Evolutionary conservation across 2,329 filamentous ascomycete species (phyloP).

Genomic region (Neocatenulostroma microsporum): DNA sequence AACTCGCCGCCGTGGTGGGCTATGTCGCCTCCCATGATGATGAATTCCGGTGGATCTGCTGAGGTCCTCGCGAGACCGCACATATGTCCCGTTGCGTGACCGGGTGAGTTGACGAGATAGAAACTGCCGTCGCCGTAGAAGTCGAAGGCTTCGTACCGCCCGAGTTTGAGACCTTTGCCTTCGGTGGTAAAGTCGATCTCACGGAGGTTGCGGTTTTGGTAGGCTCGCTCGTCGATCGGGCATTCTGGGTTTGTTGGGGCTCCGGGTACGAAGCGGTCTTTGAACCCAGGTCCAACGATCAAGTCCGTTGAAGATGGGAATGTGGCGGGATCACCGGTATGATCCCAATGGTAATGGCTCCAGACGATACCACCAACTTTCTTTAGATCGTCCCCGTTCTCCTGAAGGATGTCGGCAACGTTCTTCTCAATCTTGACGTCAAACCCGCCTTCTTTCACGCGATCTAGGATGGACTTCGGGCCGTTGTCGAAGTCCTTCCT

Average conservation of each 20-base stretch:
- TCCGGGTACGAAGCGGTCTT: constrained; percentile 31
- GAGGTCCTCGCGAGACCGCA: constrained; percentile 41
- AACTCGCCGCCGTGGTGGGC: constrained; percentile 40
- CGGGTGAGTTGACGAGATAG: constrained; percentile 47
- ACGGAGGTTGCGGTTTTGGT: constrained; percentile 28
- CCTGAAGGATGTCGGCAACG: constrained; percentile 34
- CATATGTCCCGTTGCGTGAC: constrained; percentile 45
- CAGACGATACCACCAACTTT: constrained; percentile 29
- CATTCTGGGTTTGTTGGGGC: constrained; percentile 35
- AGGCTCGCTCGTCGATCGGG: constrained; percentile 32
- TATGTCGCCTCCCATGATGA: constrained; percentile 45
- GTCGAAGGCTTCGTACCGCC: constrained; percentile 40
- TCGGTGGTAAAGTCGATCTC: constrained; percentile 29
- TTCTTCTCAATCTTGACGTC: constrained; percentile 36
- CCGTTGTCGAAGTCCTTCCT: constrained; percentile 36
- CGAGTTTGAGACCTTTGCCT: constrained; percentile 30
- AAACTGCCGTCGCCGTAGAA: constrained; percentile 51
- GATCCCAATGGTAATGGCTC: constrained; percentile 30
- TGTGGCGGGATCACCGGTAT: constrained; percentile 34
- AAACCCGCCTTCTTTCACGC: constrained; percentile 22
- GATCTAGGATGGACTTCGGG: constrained; percentile 18
- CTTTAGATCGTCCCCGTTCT: constrained; percentile 32
- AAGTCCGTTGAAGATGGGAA: constrained; percentile 36
- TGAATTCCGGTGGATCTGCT: constrained; percentile 33
- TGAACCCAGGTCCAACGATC: constrained; percentile 42